A percentile compares a stretch with the other conserved stretches of the same genome.
These are phyloP conservation scores for Rostrohypoxylon terebratum DNA, from an alignment of 495 filamentous ascomycete species.

Conservation along the genomic window DNA sequence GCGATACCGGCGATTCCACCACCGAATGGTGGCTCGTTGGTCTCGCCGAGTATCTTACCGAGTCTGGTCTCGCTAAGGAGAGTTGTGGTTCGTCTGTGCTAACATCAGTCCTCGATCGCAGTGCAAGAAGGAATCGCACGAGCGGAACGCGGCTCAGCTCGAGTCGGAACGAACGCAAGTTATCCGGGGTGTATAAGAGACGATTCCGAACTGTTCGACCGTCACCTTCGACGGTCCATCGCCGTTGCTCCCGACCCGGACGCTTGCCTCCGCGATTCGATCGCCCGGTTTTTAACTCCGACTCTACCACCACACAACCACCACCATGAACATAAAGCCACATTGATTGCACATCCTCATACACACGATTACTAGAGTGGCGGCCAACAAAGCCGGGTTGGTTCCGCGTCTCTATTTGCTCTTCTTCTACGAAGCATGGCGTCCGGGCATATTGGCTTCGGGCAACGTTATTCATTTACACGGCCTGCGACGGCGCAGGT, in stretches of 20 bases:
- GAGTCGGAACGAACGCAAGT: slow-evolving; percentile 84
- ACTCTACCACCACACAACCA: slow-evolving; percentile 1
- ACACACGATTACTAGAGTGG: slow-evolving; percentile 5
- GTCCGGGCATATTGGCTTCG: slow-evolving; percentile 44
- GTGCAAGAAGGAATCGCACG: slow-evolving; percentile 96
- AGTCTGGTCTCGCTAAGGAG: slow-evolving; percentile 48
- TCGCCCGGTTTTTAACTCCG: slow-evolving; percentile 6
- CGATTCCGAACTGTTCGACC: neutral
- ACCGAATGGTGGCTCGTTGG: slow-evolving; percentile 64
- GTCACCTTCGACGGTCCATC: neutral
- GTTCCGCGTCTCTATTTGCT: slow-evolving; percentile 17
- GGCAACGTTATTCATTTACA: slow-evolving; percentile 26
- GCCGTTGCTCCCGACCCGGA: slow-evolving; percentile 8
- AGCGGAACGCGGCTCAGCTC: slow-evolving; percentile 90
- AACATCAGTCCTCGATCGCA: slow-evolving; percentile 44
- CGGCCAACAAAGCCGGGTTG: slow-evolving; percentile 9
- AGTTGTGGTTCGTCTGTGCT: slow-evolving; percentile 45
- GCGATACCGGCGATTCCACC: neutral
- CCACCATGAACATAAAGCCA: slow-evolving; percentile 4
- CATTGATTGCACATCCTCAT: neutral
- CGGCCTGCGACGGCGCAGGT: slow-evolving; percentile 35
- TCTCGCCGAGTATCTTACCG: slow-evolving; percentile 53
- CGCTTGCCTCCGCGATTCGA: slow-evolving; percentile 7
- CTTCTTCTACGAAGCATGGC: slow-evolving; percentile 44
- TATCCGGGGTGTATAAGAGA: slow-evolving; percentile 62